Conservation (phyloP, 139 green algal genomes). For the Gonium pectorale region DNA sequence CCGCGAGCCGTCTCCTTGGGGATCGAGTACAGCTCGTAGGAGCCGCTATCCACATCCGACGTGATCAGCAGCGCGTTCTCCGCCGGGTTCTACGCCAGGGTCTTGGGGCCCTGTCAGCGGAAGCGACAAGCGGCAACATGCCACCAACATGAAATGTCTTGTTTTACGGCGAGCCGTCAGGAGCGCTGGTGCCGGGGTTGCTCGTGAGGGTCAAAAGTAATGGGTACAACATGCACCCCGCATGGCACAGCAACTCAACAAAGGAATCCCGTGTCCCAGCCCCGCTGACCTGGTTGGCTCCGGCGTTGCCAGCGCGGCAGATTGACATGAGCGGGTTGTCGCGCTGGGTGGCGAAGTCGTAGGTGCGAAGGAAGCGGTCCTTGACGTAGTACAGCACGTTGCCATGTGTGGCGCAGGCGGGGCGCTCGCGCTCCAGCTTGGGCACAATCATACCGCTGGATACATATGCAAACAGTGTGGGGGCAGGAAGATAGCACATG, state of each 20-base stretch:
- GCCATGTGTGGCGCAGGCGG: conserved; percentile 88
- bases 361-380: conserved; percentile 95
- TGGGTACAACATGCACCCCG: too few relatives aligned
- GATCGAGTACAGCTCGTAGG: conserved; percentile 96
- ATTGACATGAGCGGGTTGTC: conserved; percentile 95
- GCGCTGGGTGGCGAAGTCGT: conserved; percentile 87
- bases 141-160: too few relatives aligned
- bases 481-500: too few relatives aligned
- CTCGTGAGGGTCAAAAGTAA: too few relatives aligned
- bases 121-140: too few relatives aligned
- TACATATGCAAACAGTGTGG: too few relatives aligned
- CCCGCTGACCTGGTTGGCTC: conserved; percentile 55
- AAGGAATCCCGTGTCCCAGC: too few relatives aligned
- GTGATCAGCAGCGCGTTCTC: conserved; percentile 96
- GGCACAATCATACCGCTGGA: conserved; percentile 99
- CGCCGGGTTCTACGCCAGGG: conserved; percentile 97
- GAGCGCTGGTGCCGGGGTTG: too few relatives aligned
- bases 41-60: conserved; percentile 92
- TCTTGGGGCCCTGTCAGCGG: conserved; percentile 65
- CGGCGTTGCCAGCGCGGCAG: conserved; percentile 63
- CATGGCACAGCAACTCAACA: too few relatives aligned
- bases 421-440: conserved; percentile 98
- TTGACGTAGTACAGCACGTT: conserved; percentile 97
- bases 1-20: conserved; percentile 84
- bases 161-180: too few relatives aligned